Base-by-base conservation (phyloP, 331 rosid genomes). In the Prunus yedoensis region DNA sequence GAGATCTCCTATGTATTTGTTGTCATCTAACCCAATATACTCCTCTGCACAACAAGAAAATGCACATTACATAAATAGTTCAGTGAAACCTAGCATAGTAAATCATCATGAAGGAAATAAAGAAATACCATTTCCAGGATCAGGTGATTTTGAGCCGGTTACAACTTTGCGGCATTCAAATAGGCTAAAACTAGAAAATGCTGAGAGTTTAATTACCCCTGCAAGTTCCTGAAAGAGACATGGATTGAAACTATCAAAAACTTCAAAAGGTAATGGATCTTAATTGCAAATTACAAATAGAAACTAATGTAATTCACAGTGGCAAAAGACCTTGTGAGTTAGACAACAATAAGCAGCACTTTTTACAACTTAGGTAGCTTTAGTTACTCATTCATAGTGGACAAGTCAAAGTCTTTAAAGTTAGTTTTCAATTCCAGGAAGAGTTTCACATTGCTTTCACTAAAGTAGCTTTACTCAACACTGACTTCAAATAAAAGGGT, bases 111-210 rank as follows among this genome's bases (percentile, higher is more conserved):
- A 56, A 65, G 66, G 41, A 73, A 47, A 47, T 47, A 74, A 75
- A 68, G 60, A 69, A 73, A 70, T 89, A 78, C 97, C 97, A 81
- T 86, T 89, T 63, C 91, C 98, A 75, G 87, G 80, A 57, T 93
- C 98, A 64, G 93, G 88, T 76, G 96, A 85, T 81, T 91, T 93
- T 21, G 93, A 71, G 66, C 91, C 84, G 3, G 89, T 83, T 50
- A 93, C 93, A 80, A 90, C 84, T 86, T 91, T 93, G 38, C 81
- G 97, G 81, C 97, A 93, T 83, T 93, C 96, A 68, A 87, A 93
- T 70, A 93, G 86, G 85, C 88, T 87, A 78, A 93, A 93, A 85
- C 91, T 91, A 61, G 97, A 88, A 85, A 80, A 86, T 74, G 91
- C 84, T 74, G 96, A 83, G 73, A 93, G 80, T 71, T 91, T 93